Conservation (phyloP, 2,329 filamentous ascomycete species). For the Apiospora pterosperma region DNA sequence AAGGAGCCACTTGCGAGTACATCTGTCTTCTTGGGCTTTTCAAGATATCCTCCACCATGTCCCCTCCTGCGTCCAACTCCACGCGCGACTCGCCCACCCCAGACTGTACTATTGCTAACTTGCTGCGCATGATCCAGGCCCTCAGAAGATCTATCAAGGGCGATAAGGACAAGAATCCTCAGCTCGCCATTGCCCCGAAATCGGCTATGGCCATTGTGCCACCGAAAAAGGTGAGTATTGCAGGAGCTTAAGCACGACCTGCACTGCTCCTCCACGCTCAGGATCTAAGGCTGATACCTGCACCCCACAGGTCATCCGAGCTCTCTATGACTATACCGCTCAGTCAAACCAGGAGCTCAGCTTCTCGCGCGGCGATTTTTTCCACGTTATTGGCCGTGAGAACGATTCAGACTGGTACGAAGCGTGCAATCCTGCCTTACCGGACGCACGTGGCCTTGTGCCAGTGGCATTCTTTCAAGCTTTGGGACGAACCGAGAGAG, state of each 20-base stretch:
- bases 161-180: conserved; percentile 73
- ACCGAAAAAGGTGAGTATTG: conserved; percentile 75
- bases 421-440: conserved; percentile 89
- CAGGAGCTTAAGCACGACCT: neutral
- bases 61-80: conserved; percentile 15
- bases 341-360: conserved; percentile 74
- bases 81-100: conserved; percentile 19
- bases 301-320: conserved; percentile 79
- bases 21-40: conserved; percentile 4
- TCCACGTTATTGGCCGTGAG: conserved; percentile 95
- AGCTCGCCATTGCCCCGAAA: conserved; percentile 78
- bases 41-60: conserved; percentile 18
- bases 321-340: conserved; percentile 88
- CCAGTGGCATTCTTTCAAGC: conserved; percentile 92
- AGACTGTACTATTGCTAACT: conserved; percentile 24
- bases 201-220: conserved; percentile 85
- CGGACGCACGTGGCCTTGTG: conserved; percentile 83
- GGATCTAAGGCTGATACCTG: conserved; percentile 14
- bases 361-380: conserved; percentile 94
- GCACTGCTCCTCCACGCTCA: no score
- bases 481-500: conserved; percentile 85
- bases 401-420: conserved; percentile 97
- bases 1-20: conserved; percentile 8
- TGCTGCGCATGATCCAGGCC: conserved; percentile 55
- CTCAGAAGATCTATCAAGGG: conserved; percentile 87